Base-by-base conservation (phyloP, 169 alveolate species). In the Eimeria necatrix region DNA sequence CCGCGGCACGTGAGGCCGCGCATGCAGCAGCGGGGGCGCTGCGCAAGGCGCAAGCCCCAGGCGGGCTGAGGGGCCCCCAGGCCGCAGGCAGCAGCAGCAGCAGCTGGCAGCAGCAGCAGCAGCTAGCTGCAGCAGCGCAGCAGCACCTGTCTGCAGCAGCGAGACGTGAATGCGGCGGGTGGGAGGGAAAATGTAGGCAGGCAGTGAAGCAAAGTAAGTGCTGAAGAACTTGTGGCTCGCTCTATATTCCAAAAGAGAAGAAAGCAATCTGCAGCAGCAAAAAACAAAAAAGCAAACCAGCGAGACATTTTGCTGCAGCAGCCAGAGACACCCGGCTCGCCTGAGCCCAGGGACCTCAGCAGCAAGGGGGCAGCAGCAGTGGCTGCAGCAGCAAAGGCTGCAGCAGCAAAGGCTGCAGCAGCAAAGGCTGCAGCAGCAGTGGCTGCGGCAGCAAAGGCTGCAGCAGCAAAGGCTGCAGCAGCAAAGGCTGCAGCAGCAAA, bases 111-210 rank as follows among this genome's bases (percentile, higher is more conserved):
- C 41, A 32, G 41, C 41, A 32, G 41, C 41, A 32, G 41, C 41
- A 32, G 41, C 41, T 32, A 32, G 41, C 41, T 32, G 41, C 41
- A 32, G 41, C 41, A 32, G 41, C 41, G 41, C 41, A 32, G 41
- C 41, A 32, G 41, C 83, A 80, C 89, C 89, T 49, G 89, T 80
- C 51, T 80, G 89, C 89, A 80, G 73, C 73, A 80, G 49, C 26
- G 89, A 80, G 52, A 80, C 68, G 61, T 80, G 89, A 51, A 80
- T 80, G 89, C 89, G 89, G 48, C 52, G 64, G 46, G 89, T 80
- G 24, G 48, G 71, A 22, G 89, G 89, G 51, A 80, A 80, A 59
- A 80, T 80, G 73, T 80, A 80, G 12, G 89, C 3, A 18, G 89
- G 89, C 12, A 80, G 61, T 0, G 89, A 51, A 12, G 61, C 89